A percentile compares a stretch with the other conserved stretches of the same genome.
Conservation (phyloP, 805 yeast species). For the Candida railenensis region DNA sequence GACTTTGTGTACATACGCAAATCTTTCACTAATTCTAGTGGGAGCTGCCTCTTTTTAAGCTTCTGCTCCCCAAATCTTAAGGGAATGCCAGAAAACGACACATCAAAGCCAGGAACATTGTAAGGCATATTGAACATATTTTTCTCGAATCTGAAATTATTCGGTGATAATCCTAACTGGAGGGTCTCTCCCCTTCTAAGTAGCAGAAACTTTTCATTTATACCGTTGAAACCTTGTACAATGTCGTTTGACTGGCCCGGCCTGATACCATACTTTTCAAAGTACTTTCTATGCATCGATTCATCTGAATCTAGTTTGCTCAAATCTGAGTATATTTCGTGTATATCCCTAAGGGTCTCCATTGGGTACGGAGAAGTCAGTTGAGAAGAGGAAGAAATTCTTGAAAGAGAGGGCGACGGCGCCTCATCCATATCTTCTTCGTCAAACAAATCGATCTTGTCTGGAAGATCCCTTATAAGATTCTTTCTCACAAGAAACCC, state of each 20-base stretch:
- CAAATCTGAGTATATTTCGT: constrained; percentile 30
- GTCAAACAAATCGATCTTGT: constrained; percentile 1
- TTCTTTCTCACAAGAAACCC: constrained; percentile 4
- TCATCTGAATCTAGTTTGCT: constrained; percentile 35
- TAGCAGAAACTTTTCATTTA: constrained; percentile 34
- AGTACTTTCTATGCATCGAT: constrained; percentile 36
- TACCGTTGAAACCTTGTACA: constrained; percentile 35
- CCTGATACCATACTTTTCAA: constrained; percentile 29
- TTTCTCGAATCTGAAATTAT: constrained; percentile 27
- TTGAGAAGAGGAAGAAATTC: not conserved
- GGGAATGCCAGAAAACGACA: constrained; percentile 38
- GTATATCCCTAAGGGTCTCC: constrained; percentile 22
- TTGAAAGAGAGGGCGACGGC: too few relatives aligned
- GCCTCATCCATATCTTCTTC: constrained; percentile 1
- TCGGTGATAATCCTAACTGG: constrained; percentile 25
- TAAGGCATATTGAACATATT: constrained; percentile 31
- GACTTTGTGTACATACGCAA: constrained; percentile 26
- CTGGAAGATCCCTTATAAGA: constrained; percentile 4
- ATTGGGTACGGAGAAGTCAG: not conserved
- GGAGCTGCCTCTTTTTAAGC: constrained; percentile 20
- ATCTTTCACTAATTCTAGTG: constrained; percentile 41
- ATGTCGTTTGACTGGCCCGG: constrained; percentile 28
- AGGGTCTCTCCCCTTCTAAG: constrained; percentile 34
- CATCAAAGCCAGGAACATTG: constrained; percentile 43
- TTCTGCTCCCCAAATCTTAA: constrained; percentile 22